phyloP scores from a whole-genome alignment of 805 yeast genomes.

The Metschnikowia koreensis region DNA sequence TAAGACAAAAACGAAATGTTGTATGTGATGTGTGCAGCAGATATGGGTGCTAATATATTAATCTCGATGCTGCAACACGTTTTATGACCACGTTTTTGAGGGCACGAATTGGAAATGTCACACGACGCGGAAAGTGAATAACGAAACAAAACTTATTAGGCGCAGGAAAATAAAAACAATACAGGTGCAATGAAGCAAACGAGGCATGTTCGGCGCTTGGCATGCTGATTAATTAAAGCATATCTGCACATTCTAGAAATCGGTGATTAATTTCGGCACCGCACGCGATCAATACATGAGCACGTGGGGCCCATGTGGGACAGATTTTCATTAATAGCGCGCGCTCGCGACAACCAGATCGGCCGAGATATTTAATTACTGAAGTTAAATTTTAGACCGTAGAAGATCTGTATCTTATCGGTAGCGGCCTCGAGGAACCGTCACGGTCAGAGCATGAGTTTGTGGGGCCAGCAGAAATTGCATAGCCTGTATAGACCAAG shows the following conservation, averaged over 20 bases:
- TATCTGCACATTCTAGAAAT: background rate
- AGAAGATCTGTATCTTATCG: too few relatives aligned
- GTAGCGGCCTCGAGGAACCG: too few relatives aligned
- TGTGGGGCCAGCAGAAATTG: too few relatives aligned
- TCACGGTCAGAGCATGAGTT: too few relatives aligned
- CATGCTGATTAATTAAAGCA: background rate
- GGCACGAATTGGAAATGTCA: background rate
- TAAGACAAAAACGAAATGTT: background rate
- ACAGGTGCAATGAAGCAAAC: background rate
- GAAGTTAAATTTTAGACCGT: too few relatives aligned
- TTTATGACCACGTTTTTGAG: constrained; percentile 10
- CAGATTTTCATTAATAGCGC: background rate
- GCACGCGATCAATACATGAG: constrained; percentile 7
- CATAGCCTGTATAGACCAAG: too few relatives aligned
- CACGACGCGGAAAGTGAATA: constrained; percentile 2
- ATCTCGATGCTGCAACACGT: background rate
- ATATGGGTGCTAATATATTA: constrained; percentile 3
- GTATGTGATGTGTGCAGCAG: background rate
- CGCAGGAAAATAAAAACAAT: too few relatives aligned
- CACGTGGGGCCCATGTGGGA: constrained; percentile 11
- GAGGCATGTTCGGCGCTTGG: background rate
- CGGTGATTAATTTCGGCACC: constrained; percentile 3
- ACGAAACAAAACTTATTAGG: background rate
- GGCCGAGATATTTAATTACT: background rate
- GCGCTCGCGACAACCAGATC: background rate